Evolutionary conservation across 2,329 filamentous ascomycete genomes (phyloP), one percentile per base, ranked within the genome.

Genomic region (Alternaria sp.): DNA sequence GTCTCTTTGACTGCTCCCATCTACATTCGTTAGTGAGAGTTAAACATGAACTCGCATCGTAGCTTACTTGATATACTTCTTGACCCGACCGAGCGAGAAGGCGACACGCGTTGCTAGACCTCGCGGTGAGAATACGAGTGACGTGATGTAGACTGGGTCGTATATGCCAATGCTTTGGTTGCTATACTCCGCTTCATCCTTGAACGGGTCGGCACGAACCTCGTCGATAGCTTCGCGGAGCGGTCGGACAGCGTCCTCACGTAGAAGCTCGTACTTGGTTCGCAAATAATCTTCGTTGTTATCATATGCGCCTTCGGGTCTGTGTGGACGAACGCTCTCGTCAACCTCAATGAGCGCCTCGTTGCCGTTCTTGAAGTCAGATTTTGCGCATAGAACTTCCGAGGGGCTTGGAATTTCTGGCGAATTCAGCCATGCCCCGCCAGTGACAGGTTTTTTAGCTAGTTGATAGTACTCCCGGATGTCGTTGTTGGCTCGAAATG

Each of bases 181-280:
- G 33, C 57, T 52, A 37, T 73, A 78, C 9, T 73, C 83, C 0
- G 81, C 81, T 56, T 96, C 92, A 11, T 75, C 75, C 17, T 64
- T 64, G 54, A 55, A 69, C 2, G 68, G 62, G 4, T 61, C 52
- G 8, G 56, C 51, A 6, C 68, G 68, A 40, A 70, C 58, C 11
- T 82, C 77, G 0, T 80, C 77, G 1, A 96, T 83, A 0, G 90
- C 88, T 61, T 86, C 83, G 6, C 92, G 85, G 0, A 97, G 80
- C 1, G 88, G 84, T 11, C 89, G 85, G 3, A 91, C 80, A 0
- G 87, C 85, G 71, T 97, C 92, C 69, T 92, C 90, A 3, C 93
- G 84, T 7, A 92, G 81, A 2, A 97, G 83, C 3, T 86, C 81
- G 71, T 95, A 96, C 49, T 96, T 91, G 0, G 86, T 84, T 31